Percentiles rank a stretch among this genome's conserved stretches.
Conservation (phyloP, 106 monocot species). For the Dendrobium officinale region DNA sequence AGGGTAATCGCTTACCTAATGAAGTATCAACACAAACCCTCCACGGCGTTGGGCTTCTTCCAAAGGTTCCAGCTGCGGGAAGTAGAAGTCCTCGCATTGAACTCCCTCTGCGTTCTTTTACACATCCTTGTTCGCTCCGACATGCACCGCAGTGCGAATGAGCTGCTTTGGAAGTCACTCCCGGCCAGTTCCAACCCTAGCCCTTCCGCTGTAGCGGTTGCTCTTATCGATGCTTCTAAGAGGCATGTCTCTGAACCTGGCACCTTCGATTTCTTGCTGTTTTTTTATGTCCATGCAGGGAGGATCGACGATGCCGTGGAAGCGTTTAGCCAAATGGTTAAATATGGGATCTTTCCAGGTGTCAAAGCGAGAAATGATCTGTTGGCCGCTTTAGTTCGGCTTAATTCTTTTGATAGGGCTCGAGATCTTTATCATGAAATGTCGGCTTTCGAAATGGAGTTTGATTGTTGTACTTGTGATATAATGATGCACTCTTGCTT, state of each 20-base stretch:
- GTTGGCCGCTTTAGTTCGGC: conserved; percentile 20
- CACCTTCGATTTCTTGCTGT: conserved; percentile 23
- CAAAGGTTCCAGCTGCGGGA: neutral
- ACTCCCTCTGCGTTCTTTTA: conserved; percentile 30
- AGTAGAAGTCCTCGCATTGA: conserved; percentile 7
- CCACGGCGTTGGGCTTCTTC: conserved; percentile 21
- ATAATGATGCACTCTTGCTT: conserved; percentile 55
- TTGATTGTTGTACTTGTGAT: conserved; percentile 29
- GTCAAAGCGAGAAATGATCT: conserved; percentile 33
- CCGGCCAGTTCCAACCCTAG: neutral
- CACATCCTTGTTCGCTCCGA: conserved; percentile 37
- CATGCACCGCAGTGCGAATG: conserved; percentile 9
- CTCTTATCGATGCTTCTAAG: conserved; percentile 26
- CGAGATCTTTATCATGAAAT: conserved; percentile 30
- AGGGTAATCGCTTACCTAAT: neutral
- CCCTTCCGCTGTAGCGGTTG: conserved; percentile 17
- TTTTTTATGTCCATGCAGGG: conserved; percentile 18
- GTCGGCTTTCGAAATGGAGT: conserved; percentile 26
- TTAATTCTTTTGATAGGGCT: conserved; percentile 12
- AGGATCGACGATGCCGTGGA: conserved; percentile 19
- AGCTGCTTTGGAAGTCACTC: conserved; percentile 24
- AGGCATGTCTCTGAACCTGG: conserved; percentile 17
- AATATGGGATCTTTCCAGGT: conserved; percentile 20
- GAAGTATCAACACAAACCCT: conserved; percentile 2
- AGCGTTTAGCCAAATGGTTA: conserved; percentile 34